Evolutionary conservation across 164 flowering plant species (phyloP), one percentile per base, ranked within the genome.

Genomic region (Taxillus chinensis): DNA sequence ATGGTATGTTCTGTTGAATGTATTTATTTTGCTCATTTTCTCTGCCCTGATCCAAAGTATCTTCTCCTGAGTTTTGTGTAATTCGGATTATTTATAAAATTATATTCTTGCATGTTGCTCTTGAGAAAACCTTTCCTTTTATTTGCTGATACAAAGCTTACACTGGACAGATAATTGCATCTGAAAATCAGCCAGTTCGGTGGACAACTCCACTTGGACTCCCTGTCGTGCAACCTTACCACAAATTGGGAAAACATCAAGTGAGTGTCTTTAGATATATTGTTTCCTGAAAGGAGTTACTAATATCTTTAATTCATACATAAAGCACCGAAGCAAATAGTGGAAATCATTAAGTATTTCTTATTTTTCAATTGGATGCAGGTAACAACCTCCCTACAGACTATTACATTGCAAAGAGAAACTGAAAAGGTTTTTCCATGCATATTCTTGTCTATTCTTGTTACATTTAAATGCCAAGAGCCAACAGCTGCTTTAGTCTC

Each of bases 171-270:
- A 57, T 57, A 57, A 57, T 57, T 13, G 41, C 59, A 37, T 57
- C 41, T 57, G 59, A 57, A 57, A 57, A 57, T 57, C 59, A 57
- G 43, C 43, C 41, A 10, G 59, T 57, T 57, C 59, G 11, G 41
- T 57, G 59, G 59, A 57, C 59, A 38, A 57, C 59, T 9, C 59
- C 59, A 5, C 59, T 57, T 38, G 59, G 59, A 57, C 59, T 57
- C 11, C 59, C 59, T 40, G 59, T 57, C 39, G 59, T 57, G 41
- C 59, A 57, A 57, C 59, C 59, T 38, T 57, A 57, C n/a, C 59
- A 41, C 41, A 37, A 57, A n/a, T 3, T 57, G 10, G 59, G 59
- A 57, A 57, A 15, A 41, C 59, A 40, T 38, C 43, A 13, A 3
- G 59, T 57, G 43, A 57, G 59, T 38, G 41, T 9, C 5, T 38